Percentiles rank a stretch among this genome's conserved stretches.
These are phyloP conservation scores for Cytidiella melzeri DNA, from an alignment of 768 basidiomycete genomes.

Conservation along the genomic window DNA sequence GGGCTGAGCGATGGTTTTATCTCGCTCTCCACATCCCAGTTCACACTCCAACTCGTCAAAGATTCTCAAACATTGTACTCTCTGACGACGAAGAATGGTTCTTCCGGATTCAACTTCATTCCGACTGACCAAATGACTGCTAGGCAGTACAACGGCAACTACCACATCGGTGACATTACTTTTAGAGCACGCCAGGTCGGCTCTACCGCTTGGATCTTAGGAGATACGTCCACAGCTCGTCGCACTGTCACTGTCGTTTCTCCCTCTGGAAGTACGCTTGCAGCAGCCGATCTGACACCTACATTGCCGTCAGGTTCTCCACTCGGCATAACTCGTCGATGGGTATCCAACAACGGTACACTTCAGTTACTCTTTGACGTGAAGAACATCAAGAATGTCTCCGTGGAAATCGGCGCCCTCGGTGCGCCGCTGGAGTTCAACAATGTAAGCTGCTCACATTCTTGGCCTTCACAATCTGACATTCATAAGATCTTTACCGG, in stretches of 20 bases:
- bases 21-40: conserved; percentile 38
- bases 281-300: conserved; percentile 42
- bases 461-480: not conserved
- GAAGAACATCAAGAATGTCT: conserved; percentile 36
- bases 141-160: conserved; percentile 41
- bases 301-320: conserved; percentile 40
- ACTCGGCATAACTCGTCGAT: conserved; percentile 45
- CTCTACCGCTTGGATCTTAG: conserved; percentile 38
- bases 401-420: conserved; percentile 49
- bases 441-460: conserved; percentile 32
- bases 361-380: conserved; percentile 47
- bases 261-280: conserved; percentile 38
- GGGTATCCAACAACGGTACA: conserved; percentile 36
- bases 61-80: conserved; percentile 54
- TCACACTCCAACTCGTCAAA: conserved; percentile 43
- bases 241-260: conserved; percentile 32
- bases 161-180: conserved; percentile 52
- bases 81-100: conserved; percentile 30
- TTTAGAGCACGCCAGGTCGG: conserved; percentile 44
- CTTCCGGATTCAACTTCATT: conserved; percentile 41
- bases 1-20: conserved; percentile 43
- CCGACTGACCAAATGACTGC: conserved; percentile 44
- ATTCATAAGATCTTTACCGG: conserved; percentile 46
- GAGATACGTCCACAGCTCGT: conserved; percentile 39
- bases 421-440: conserved; percentile 52